Evolutionary conservation across 305 asterid genomes (phyloP).

Genomic region (Andrographis paniculata): DNA sequence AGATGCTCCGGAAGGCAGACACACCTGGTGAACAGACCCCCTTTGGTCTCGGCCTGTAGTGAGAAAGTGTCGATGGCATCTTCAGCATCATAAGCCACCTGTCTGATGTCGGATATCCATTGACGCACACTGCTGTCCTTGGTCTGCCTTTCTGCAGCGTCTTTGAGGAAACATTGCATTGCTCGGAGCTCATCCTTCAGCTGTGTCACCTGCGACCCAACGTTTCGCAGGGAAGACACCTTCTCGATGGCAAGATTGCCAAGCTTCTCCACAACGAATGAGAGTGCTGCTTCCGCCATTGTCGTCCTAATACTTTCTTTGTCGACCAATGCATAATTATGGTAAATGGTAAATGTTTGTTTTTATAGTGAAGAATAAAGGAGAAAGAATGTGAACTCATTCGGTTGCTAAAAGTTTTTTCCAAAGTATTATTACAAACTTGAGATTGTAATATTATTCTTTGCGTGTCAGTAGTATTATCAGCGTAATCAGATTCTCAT

Average conservation of each 20-base stretch:
- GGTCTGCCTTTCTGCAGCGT: conserved; percentile 15
- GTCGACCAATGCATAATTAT: too few species aligned
- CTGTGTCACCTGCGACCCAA: conserved; percentile 9
- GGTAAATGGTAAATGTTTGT: too few species aligned
- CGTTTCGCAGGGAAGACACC: neutral
- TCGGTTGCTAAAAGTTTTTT: too few species aligned
- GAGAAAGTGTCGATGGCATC: conserved; percentile 5
- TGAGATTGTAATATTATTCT: too few species aligned
- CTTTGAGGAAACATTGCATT: conserved; percentile 17
- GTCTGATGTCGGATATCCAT: conserved; percentile 19
- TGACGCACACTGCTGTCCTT: neutral
- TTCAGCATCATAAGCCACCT: conserved; percentile 12
- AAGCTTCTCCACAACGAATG: conserved; percentile 15
- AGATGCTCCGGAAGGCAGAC: conserved; percentile 15
- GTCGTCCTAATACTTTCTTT: too few species aligned
- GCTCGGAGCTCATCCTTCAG: conserved; percentile 12
- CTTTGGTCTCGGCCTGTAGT: neutral
- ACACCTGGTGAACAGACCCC: neutral
- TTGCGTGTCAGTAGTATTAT: too few species aligned
- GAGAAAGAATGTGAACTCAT: too few species aligned
- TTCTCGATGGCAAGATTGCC: conserved; percentile 9
- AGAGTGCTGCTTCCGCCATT: conserved; percentile 16
- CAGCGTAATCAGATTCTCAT: too few species aligned
- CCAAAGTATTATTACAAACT: too few species aligned
- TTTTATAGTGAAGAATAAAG: too few species aligned